Evolutionary conservation across 257 asterid genomes (phyloP).

Genomic region (Orobanche coerulescens): DNA sequence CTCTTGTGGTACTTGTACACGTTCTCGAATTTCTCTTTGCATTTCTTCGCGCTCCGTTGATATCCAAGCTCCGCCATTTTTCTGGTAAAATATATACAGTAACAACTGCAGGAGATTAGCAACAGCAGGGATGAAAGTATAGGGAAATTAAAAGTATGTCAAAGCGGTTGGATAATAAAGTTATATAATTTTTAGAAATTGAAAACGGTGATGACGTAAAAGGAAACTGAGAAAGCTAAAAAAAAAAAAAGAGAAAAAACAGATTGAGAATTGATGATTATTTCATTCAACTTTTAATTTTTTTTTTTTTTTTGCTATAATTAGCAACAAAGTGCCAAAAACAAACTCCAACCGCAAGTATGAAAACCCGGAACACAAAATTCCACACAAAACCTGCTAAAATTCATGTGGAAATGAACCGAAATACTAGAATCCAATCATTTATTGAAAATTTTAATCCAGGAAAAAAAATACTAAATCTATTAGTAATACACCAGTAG

Average conservation of each 20-base stretch:
- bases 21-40: constrained; percentile 94
- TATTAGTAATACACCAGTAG: too few relatives aligned
- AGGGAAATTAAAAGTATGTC: background rate
- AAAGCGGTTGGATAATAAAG: too few relatives aligned
- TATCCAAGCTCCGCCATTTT: constrained; percentile 84
- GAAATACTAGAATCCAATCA: constrained; percentile 25
- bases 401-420: constrained; percentile 42
- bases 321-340: constrained; percentile 45
- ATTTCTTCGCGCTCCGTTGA: constrained; percentile 75
- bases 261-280: background rate
- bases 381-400: constrained; percentile 51
- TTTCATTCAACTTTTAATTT: background rate
- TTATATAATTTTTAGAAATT: too few relatives aligned
- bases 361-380: constrained; percentile 42
- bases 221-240: constrained; percentile 4
- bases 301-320: constrained; percentile 24
- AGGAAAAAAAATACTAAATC: background rate
- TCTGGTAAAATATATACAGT: constrained; percentile 30
- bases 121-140: too few relatives aligned
- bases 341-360: constrained; percentile 23
- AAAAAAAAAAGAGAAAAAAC: background rate
- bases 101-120: too few relatives aligned
- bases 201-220: background rate
- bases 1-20: constrained; percentile 84
- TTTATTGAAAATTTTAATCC: background rate